Conservation (phyloP, 2,329 filamentous ascomycete species). For the Zymoseptoria ardabiliae region DNA sequence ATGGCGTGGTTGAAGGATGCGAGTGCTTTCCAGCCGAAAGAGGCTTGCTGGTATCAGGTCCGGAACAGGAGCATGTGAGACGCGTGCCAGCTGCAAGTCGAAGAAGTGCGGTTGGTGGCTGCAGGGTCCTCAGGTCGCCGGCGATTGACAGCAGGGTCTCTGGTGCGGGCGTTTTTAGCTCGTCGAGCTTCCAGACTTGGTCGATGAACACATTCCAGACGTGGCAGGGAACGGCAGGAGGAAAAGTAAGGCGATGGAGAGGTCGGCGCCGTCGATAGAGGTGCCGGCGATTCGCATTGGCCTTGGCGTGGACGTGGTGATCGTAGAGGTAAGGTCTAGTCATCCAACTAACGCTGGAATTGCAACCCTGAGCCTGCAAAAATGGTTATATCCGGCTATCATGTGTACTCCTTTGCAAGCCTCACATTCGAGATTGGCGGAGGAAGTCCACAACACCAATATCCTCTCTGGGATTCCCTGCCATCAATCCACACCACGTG, state of each 20-base stretch:
- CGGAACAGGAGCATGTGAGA: neutral
- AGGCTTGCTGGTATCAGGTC: neutral
- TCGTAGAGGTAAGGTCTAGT: neutral
- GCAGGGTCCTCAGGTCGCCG: neutral
- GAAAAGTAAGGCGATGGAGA: neutral
- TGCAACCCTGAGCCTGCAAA: no score
- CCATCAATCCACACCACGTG: no score
- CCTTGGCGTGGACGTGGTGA: neutral
- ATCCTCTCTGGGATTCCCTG: no score
- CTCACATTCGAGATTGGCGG: no score
- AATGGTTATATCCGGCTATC: no score
- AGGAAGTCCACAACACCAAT: no score
- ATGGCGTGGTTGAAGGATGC: neutral
- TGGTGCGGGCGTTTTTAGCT: neutral
- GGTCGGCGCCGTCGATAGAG: neutral
- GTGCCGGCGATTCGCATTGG: neutral
- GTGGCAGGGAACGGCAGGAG: neutral
- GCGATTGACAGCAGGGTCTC: neutral
- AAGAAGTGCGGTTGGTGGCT: neutral
- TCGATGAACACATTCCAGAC: neutral
- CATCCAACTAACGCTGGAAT: no score
- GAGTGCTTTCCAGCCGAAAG: neutral
- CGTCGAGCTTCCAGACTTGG: neutral
- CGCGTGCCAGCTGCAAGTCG: neutral
- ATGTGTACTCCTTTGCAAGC: no score